Percentiles rank a stretch among this genome's conserved stretches.
These are phyloP conservation scores for Colletotrichum tropicale DNA, from an alignment of 2,329 filamentous ascomycete species.

Conservation along the genomic window DNA sequence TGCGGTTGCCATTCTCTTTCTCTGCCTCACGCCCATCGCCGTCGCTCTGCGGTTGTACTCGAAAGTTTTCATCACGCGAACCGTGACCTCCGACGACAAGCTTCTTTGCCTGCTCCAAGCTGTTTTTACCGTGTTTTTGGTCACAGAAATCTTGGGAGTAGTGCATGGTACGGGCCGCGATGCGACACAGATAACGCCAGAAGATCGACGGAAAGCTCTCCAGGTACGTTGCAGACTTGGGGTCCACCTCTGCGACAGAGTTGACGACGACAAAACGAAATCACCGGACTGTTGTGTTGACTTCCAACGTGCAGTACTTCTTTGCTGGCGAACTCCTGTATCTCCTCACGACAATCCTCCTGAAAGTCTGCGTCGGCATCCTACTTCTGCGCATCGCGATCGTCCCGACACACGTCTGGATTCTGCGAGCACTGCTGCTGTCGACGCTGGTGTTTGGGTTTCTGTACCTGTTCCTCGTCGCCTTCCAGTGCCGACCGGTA, in stretches of 20 bases:
- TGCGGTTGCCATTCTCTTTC: conserved; percentile 29
- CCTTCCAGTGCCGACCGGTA: conserved; percentile 42
- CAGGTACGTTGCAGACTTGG: conserved; percentile 23
- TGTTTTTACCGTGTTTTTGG: conserved; percentile 24
- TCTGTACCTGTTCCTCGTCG: conserved; percentile 42
- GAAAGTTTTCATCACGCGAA: conserved; percentile 31
- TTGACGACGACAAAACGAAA: neutral
- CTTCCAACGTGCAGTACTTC: conserved; percentile 27
- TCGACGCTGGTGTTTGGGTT: conserved; percentile 37
- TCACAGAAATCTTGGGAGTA: conserved; percentile 23
- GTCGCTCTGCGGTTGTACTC: conserved; percentile 31
- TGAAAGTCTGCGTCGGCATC: conserved; percentile 43
- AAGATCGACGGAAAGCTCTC: conserved; percentile 27
- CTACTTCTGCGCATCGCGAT: conserved; percentile 45
- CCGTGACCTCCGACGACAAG: conserved; percentile 33
- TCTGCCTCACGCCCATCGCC: conserved; percentile 33
- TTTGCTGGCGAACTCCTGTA: conserved; percentile 44
- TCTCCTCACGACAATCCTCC: conserved; percentile 29
- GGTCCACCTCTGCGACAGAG: neutral
- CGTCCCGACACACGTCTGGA: conserved; percentile 33
- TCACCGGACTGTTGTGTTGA: neutral
- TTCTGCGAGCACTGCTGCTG: conserved; percentile 36
- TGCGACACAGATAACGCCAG: conserved; percentile 13
- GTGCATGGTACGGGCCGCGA: conserved; percentile 27
- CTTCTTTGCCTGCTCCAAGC: conserved; percentile 30